Conservation (phyloP, 371 early-diverging fungal genomes). For the Smittium culicis region DNA sequence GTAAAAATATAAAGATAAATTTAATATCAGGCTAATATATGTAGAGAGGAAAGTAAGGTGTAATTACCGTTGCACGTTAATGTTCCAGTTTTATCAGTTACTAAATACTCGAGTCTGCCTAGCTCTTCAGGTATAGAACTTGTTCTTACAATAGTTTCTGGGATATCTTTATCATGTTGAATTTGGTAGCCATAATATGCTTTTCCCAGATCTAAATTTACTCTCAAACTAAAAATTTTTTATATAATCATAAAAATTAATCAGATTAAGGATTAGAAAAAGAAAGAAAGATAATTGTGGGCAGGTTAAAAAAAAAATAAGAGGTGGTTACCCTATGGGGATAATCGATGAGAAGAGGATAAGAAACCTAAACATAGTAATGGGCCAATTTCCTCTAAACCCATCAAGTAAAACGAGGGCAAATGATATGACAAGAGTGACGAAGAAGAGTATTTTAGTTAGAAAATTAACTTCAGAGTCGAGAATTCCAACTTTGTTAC, state of each 20-base stretch:
- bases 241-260: too few species aligned
- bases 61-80: conserved; percentile 98
- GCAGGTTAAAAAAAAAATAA: too few species aligned
- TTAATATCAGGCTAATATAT: too few species aligned
- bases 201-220: conserved; percentile 96
- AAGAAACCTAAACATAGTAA: too few species aligned
- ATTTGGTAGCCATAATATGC: conserved; percentile 78
- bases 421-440: conserved; percentile 66
- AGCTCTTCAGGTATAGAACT: conserved; percentile 98
- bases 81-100: conserved; percentile 99
- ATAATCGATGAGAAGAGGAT: too few species aligned
- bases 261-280: too few species aligned
- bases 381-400: too few species aligned
- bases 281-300: conserved; percentile 86
- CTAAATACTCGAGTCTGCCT: conserved; percentile 89
- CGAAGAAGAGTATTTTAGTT: conserved; percentile 78
- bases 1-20: too few species aligned
- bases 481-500: conserved; percentile 89
- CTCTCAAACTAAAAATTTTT: conserved; percentile 94
- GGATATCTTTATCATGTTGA: conserved; percentile 63
- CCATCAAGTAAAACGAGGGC: too few species aligned
- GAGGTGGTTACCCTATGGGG: too few species aligned
- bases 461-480: conserved; percentile 91
- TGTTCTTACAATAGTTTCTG: conserved; percentile 84
- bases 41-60: too few species aligned